Conservation (phyloP, 139 green algal species). For the Picochlorum sp. region DNA sequence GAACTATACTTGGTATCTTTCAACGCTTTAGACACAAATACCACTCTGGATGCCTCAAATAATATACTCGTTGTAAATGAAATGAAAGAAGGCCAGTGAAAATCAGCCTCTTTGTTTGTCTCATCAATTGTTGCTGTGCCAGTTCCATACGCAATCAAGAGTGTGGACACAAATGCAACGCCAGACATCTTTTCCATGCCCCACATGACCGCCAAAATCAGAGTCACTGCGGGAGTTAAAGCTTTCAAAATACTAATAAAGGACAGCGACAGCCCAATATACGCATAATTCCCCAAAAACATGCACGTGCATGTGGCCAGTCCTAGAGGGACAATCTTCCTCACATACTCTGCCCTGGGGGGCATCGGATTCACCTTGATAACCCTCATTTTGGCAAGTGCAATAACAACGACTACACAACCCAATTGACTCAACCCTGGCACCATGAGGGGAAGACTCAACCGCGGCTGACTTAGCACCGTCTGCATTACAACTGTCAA, state of each 20-base stretch:
- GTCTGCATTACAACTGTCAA: conserved; percentile 4
- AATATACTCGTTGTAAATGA: conserved; percentile 17
- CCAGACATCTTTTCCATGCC: conserved; percentile 18
- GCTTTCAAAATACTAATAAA: conserved; percentile 43
- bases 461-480: neutral
- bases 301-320: conserved; percentile 21
- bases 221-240: conserved; percentile 29
- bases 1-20: conserved; percentile 20
- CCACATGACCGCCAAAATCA: conserved; percentile 18
- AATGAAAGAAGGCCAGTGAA: conserved; percentile 22
- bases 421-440: conserved; percentile 1
- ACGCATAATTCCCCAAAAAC: conserved; percentile 34
- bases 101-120: conserved; percentile 4
- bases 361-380: neutral
- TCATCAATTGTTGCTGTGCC: conserved; percentile 17
- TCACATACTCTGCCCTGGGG: neutral
- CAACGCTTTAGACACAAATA: conserved; percentile 20
- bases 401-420: neutral
- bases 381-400: neutral
- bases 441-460: neutral
- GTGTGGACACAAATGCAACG: conserved; percentile 3
- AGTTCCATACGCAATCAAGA: conserved; percentile 26
- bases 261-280: conserved; percentile 32
- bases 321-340: conserved; percentile 15
- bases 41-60: conserved; percentile 28